Base-by-base conservation (phyloP, 345 rosid genomes). In the Eucalyptus regnans region DNA sequence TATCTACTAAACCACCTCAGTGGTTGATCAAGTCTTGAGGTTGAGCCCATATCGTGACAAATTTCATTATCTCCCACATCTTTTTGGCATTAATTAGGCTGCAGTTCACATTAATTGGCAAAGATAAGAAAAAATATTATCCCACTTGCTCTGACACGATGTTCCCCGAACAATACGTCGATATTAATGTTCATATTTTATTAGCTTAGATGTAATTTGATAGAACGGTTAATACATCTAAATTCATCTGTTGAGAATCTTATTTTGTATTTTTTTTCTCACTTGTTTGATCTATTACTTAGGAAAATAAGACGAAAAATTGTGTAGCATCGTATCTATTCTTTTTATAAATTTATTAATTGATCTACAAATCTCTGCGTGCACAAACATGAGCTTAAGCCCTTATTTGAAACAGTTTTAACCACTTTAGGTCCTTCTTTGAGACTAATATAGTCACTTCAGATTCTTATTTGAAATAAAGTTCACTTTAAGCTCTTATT, bases 361-460 rank as follows among this genome's bases (percentile, higher is more conserved):
- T 25, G n/a, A 58, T 58, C 64, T 58, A 23, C 13, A 58, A 5
- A 58, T 58, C 27, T 60, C 0, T 58, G 66, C 27, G n/a, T 27
- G n/a, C n/a, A 60, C 12, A 60, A 60, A 60, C 31, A 5, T 25
- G 66, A 60, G 41, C 41, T 41, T 18, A 52, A 0, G 56, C 2
- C 9, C 0, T 51, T 51, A 51, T 51, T 50, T 50, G 1, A 50
- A 50, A 50, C 20, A 15, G 0, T 50, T 5, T 14, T 50, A 50
- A 50, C 7, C 18, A 50, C 3, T 50, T 14, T 1, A 13, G 0
- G 1, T 1, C 0, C 1, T 51, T 50, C 1, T 51, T 2, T 51
- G 3, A 51, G 1, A 16, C 4, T 6, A 0, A 6, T 16, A 51
- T 51, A 51, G 0, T 1, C 0, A 6, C 8, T 51, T 51, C 1